Base-by-base conservation (phyloP, 768 basidiomycete species). In the Xerocomus spinulosus region DNA sequence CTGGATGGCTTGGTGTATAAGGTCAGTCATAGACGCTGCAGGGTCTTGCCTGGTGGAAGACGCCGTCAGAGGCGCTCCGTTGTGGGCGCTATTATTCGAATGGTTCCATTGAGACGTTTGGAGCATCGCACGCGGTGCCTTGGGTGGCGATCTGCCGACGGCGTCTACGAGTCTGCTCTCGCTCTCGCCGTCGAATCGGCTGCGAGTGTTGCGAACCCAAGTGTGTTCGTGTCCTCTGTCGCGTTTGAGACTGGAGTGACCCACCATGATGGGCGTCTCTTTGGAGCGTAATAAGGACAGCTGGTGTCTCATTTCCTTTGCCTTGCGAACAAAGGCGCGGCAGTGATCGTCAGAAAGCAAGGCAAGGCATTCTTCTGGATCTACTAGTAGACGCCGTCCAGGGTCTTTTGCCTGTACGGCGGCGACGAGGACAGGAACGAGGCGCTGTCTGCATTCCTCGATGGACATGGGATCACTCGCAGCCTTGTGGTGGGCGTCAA, bases 281-380 rank as follows among this genome's bases (percentile, higher is more conserved):
- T 38, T 49, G 20, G 51, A 39, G 2, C 34, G 33, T 1, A 54
- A 46, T 29, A 53, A 54, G 9, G 53, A 37, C 33, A 63, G 36
- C 41, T 66, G 64, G 20, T 2, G 47, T 32, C 42, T 57, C 61
- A 59, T 68, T 23, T 66, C 50, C 23, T 55, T 57, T 26, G 64
- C 56, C 36, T 56, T 43, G 33, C 45, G 46, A 17, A 68, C 29
- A 9, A 66, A 52, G 14, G 15, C 10, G 29, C 10, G 43, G 51
- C 64, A 66, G 20, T 33, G 50, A 49, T 63, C 57, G 24, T 68
- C 66, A 21, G 64, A 59, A 35, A 66, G 60, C 44, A 67, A 46
- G 25, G n/a, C 40, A 35, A 42, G 46, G 29, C 56, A 67, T 46
- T 57, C 52, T 44, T 55, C 51, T 36, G 45, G n/a, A 17, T 56